Percentiles rank a stretch among this genome's conserved stretches.
Evolutionary conservation across 495 filamentous ascomycete genomes (phyloP).

Genomic region (Talaromyces nanjingensis): DNA sequence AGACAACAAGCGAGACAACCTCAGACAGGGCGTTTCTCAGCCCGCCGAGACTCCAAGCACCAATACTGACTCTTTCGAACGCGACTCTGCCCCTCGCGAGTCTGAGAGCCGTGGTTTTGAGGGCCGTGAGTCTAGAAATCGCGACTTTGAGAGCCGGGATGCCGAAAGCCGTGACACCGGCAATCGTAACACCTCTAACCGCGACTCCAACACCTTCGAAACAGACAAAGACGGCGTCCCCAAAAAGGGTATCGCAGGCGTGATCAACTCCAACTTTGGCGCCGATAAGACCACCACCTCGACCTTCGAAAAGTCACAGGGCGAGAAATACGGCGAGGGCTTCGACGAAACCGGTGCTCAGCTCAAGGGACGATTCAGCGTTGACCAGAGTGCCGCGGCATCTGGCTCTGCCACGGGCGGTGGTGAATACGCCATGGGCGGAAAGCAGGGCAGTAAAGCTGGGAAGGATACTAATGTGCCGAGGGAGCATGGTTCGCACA

Average conservation of each 20-base stretch:
- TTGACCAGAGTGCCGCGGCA: neutral
- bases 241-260: neutral
- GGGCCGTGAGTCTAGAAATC: neutral
- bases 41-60: neutral
- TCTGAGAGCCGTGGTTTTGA: neutral
- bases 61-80: neutral
- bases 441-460: neutral
- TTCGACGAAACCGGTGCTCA: conserved; percentile 2
- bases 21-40: neutral
- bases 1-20: neutral
- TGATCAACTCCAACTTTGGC: conserved; percentile 3
- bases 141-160: neutral
- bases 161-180: neutral
- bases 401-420: conserved; percentile 4
- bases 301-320: conserved; percentile 6
- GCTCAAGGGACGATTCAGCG: neutral
- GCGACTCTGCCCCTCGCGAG: neutral
- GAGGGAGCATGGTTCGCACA: neutral
- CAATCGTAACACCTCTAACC: neutral
- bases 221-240: neutral
- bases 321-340: neutral
- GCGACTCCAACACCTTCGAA: neutral
- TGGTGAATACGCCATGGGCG: neutral
- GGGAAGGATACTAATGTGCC: neutral
- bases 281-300: conserved; percentile 7